These are phyloP conservation scores for Saccharomycopsis sp. DNA, from an alignment of 805 yeast genomes.

Conservation along the genomic window DNA sequence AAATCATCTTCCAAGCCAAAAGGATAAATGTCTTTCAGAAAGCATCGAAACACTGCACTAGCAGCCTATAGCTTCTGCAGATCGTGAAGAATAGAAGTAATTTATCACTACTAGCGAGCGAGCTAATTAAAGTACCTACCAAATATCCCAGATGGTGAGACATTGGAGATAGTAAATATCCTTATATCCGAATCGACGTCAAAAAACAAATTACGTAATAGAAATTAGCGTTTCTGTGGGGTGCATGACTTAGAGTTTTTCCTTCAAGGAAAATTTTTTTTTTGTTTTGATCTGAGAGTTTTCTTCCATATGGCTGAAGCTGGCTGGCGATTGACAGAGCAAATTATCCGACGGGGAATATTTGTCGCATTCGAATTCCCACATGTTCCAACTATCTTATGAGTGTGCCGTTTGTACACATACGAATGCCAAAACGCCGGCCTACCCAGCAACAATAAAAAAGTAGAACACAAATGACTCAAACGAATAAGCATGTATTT, in stretches of 20 bases:
- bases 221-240: background rate
- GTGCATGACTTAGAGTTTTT: background rate
- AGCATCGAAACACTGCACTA: background rate
- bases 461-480: background rate
- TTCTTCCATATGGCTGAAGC: too few species aligned
- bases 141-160: too few species aligned
- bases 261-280: too few species aligned
- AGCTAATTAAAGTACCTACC: too few species aligned
- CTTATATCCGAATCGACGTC: background rate
- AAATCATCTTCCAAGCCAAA: background rate
- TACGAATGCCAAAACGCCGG: too few species aligned
- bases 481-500: background rate
- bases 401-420: too few species aligned
- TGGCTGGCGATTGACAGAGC: too few species aligned
- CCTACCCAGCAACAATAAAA: too few species aligned
- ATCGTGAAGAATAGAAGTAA: too few species aligned
- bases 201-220: background rate
- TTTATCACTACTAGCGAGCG: too few species aligned
- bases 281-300: too few species aligned
- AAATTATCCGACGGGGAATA: background rate
- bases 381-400: background rate
- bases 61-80: too few species aligned
- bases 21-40: background rate
- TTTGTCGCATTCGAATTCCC: background rate
- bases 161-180: background rate